Evolutionary conservation across 176 grass and related monocot genomes (phyloP).

Genomic region (Cymbopogon citratus): DNA sequence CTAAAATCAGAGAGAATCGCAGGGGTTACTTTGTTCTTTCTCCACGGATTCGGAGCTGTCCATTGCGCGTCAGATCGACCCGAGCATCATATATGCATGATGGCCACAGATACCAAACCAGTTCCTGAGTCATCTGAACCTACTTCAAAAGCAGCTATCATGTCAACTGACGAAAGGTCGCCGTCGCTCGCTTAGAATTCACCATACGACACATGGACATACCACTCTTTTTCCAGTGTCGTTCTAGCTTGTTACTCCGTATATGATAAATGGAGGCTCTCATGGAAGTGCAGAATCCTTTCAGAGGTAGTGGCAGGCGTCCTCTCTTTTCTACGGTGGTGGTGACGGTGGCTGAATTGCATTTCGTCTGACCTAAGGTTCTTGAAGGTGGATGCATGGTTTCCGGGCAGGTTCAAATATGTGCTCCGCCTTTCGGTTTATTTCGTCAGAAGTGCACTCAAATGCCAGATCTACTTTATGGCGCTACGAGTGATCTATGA

Average conservation of each 20-base stretch:
- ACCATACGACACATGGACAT: not conserved
- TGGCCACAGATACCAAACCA: no score
- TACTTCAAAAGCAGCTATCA: no score
- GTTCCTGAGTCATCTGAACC: no score
- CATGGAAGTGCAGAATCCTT: conserved; percentile 3
- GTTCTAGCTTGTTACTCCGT: no score
- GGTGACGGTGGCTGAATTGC: not conserved
- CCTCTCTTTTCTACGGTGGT: not conserved
- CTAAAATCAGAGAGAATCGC: no score
- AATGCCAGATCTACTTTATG: not conserved
- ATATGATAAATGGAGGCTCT: not conserved
- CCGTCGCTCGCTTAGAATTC: not conserved
- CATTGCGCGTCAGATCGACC: no score
- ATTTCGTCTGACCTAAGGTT: not conserved
- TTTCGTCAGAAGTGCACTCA: not conserved
- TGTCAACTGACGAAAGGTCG: no score
- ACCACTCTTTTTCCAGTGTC: not conserved
- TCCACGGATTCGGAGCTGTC: no score
- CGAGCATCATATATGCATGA: no score
- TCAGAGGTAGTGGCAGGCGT: not conserved
- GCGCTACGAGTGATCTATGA: no score
- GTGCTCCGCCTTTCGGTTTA: not conserved
- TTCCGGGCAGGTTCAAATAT: not conserved
- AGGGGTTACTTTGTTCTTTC: no score
- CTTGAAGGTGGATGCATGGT: not conserved